Conservation (phyloP, 2,329 filamentous ascomycete species). For the Fusarium tanahbumbuense region DNA sequence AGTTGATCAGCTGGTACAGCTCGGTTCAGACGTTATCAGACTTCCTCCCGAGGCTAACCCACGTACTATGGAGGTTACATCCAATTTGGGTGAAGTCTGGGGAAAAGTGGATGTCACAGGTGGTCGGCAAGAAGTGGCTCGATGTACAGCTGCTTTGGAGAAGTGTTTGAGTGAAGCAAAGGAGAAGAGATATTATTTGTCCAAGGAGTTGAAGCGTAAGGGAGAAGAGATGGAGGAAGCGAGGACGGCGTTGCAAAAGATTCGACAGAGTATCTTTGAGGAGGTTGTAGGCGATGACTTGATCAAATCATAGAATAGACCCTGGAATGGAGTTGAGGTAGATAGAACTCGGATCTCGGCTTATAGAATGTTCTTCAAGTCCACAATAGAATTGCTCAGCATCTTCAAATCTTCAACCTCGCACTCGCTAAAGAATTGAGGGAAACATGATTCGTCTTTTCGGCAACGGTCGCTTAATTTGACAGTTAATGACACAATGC, state of each 20-base stretch:
- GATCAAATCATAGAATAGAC: constrained; percentile 7
- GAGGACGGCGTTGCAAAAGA: constrained; percentile 56
- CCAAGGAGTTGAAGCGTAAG: constrained; percentile 48
- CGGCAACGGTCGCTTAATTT: constrained; percentile 25
- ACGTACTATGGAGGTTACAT: constrained; percentile 51
- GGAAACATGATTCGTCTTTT: constrained; percentile 20
- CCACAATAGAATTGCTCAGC: constrained; percentile 2
- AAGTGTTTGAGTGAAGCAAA: constrained; percentile 50
- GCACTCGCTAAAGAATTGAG: not conserved
- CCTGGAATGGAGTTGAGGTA: too few species aligned
- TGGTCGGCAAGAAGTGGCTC: constrained; percentile 52
- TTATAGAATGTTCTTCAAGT: not conserved
- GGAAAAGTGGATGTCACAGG: constrained; percentile 65
- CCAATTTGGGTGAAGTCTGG: constrained; percentile 58
- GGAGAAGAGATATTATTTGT: constrained; percentile 45
- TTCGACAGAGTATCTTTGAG: constrained; percentile 55
- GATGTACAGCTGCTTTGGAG: constrained; percentile 50
- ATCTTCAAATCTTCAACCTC: constrained; percentile 2
- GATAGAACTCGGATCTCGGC: not conserved
- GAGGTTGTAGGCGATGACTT: constrained; percentile 26
- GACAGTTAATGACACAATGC: constrained; percentile 16
- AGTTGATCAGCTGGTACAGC: constrained; percentile 25
- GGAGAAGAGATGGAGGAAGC: constrained; percentile 50
- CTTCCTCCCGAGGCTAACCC: constrained; percentile 56
- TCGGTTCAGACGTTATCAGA: constrained; percentile 21